Percentiles rank a stretch among this genome's conserved stretches.
Evolutionary conservation across 257 asterid genomes (phyloP).

Genomic region (Ophiorrhiza pumila): DNA sequence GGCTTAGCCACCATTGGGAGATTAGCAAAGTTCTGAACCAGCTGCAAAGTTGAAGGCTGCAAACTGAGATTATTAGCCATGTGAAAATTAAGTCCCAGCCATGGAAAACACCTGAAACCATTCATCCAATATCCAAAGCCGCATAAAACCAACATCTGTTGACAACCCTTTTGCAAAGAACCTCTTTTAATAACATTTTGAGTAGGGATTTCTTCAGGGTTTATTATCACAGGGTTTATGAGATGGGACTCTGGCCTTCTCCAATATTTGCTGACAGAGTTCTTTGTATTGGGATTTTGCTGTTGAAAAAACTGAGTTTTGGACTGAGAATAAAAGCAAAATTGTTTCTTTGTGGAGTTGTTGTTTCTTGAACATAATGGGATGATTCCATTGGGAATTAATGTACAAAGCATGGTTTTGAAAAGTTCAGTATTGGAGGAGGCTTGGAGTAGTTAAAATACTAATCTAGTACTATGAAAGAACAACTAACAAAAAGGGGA

Average conservation of each 20-base stretch:
- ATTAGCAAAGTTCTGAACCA: slow-evolving; percentile 64
- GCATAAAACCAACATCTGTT: slow-evolving; percentile 58
- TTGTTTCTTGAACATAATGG: slow-evolving; percentile 26
- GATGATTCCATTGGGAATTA: slow-evolving; percentile 24
- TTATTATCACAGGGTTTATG: slow-evolving; percentile 22
- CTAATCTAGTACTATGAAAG: background rate
- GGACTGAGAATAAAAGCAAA: slow-evolving; percentile 17
- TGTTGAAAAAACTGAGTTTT: slow-evolving; percentile 24
- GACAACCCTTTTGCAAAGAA: slow-evolving; percentile 35
- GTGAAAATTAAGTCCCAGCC: slow-evolving; percentile 81
- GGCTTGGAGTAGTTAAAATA: background rate
- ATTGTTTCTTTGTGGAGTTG: slow-evolving; percentile 11
- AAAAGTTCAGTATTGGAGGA: slow-evolving; percentile 1
- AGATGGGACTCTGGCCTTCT: slow-evolving; percentile 23
- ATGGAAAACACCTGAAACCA: slow-evolving; percentile 90
- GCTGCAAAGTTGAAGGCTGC: slow-evolving; percentile 74
- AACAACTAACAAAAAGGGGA: background rate
- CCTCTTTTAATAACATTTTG: slow-evolving; percentile 20
- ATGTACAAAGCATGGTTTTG: slow-evolving; percentile 35
- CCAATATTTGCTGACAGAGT: slow-evolving; percentile 25
- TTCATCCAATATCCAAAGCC: slow-evolving; percentile 87
- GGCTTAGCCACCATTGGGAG: slow-evolving; percentile 94
- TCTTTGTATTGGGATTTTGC: slow-evolving; percentile 27
- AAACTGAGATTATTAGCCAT: slow-evolving; percentile 60
- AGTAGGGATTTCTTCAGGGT: slow-evolving; percentile 29